Conservation (phyloP, 1,139 yeast genomes). For the Hanseniaspora uvarum region DNA sequence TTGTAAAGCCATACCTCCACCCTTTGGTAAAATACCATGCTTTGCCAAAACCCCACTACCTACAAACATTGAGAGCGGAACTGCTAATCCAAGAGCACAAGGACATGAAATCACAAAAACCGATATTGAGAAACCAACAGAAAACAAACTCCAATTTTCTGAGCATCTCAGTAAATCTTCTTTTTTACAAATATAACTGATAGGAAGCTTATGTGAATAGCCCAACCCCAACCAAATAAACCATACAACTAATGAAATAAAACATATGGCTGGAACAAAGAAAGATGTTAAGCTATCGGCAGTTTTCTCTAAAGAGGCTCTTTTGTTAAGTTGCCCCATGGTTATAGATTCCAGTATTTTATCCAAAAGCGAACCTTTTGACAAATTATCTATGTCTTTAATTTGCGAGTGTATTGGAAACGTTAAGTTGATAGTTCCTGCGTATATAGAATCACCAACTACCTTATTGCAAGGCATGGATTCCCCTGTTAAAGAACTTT, state of each 20-base stretch:
- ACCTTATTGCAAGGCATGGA: conserved; percentile 40
- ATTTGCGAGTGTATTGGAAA: conserved; percentile 36
- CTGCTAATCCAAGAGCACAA: conserved; percentile 83
- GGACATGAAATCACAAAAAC: conserved; percentile 88
- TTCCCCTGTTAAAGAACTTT: conserved; percentile 72
- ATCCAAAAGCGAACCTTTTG: conserved; percentile 54
- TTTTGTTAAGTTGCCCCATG: conserved; percentile 54
- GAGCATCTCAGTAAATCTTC: conserved; percentile 34
- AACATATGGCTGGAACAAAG: conserved; percentile 60
- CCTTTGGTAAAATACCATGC: conserved; percentile 65
- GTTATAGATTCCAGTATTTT: conserved; percentile 62
- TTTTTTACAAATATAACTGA: background rate
- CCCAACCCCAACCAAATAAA: conserved; percentile 57
- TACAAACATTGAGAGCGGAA: conserved; percentile 85
- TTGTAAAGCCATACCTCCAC: conserved; percentile 76
- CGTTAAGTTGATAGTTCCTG: conserved; percentile 57
- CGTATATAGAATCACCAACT: conserved; percentile 54
- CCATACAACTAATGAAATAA: conserved; percentile 56
- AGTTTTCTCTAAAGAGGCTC: conserved; percentile 64
- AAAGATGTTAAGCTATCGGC: conserved; percentile 64
- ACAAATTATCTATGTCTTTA: conserved; percentile 28
- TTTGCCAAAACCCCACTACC: conserved; percentile 82
- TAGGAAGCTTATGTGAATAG: conserved; percentile 44
- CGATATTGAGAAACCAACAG: conserved; percentile 63
- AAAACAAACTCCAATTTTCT: conserved; percentile 66